Conservation (phyloP, 2,329 filamentous ascomycete genomes). For the Trichoderma brevicompactum region DNA sequence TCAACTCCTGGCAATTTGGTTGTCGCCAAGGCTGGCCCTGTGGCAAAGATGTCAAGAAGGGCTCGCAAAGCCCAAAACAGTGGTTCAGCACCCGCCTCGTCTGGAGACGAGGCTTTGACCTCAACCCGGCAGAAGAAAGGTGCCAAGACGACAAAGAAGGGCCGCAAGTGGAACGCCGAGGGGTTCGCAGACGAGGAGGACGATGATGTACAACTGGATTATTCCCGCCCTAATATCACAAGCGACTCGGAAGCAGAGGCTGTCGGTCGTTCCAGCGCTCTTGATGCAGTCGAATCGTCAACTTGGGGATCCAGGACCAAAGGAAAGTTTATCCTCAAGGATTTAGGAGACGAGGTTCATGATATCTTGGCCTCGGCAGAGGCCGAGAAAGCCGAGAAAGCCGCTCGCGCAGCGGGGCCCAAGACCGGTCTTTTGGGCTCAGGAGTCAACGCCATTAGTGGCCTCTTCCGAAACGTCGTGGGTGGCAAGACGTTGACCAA, state of each 20-base stretch:
- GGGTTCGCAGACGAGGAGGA: conserved; percentile 85
- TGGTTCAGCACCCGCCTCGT: conserved; percentile 69
- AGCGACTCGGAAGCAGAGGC: conserved; percentile 59
- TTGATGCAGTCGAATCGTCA: conserved; percentile 76
- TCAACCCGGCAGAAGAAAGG: conserved; percentile 58
- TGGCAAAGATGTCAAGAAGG: conserved; percentile 77
- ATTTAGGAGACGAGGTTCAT: conserved; percentile 91
- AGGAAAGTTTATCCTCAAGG: conserved; percentile 91
- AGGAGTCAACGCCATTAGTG: conserved; percentile 79
- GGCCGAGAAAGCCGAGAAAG: conserved; percentile 57
- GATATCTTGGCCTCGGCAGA: conserved; percentile 84
- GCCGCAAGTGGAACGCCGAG: conserved; percentile 89
- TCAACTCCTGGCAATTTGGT: conserved; percentile 73
- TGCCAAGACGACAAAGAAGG: conserved; percentile 77
- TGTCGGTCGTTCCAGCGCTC: conserved; percentile 57
- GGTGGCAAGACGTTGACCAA: conserved; percentile 92
- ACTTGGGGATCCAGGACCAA: conserved; percentile 87
- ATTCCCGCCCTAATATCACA: conserved; percentile 68
- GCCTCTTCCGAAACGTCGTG: conserved; percentile 91
- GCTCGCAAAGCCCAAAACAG: conserved; percentile 73
- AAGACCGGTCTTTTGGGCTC: conserved; percentile 74
- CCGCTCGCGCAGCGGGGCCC: conserved; percentile 49
- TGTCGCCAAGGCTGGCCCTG: conserved; percentile 74
- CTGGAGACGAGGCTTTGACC: conserved; percentile 76
- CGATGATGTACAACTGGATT: conserved; percentile 75